These are phyloP conservation scores for Teratosphaeria destructans DNA, from an alignment of 2,329 filamentous ascomycete species.

Conservation along the genomic window DNA sequence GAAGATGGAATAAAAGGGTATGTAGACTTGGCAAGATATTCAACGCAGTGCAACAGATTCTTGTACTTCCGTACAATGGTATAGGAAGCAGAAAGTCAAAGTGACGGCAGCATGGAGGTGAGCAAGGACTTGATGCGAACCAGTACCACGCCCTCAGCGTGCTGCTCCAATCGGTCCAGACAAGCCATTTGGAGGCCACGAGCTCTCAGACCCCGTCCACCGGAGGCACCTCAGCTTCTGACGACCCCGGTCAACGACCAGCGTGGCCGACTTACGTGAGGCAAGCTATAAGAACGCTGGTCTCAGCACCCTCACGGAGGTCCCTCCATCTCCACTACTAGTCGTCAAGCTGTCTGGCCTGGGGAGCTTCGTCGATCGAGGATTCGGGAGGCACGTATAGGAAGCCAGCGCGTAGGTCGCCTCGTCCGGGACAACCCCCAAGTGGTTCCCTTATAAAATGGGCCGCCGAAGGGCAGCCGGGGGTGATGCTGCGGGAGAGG, in stretches of 20 bases:
- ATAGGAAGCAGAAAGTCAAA: neutral
- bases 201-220: neutral
- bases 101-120: neutral
- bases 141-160: neutral
- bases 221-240: slow-evolving; percentile 5
- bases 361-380: slow-evolving; percentile 1
- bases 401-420: slow-evolving; percentile 2
- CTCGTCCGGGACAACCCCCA: neutral
- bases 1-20: neutral
- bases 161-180: neutral
- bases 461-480: neutral
- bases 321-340: neutral
- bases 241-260: slow-evolving; percentile 1
- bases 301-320: slow-evolving; percentile 5
- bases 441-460: neutral
- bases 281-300: slow-evolving; percentile 10
- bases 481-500: slow-evolving; percentile 5
- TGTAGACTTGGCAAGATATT: neutral
- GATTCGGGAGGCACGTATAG: slow-evolving; percentile 5
- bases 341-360: neutral
- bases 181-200: slow-evolving; percentile 9
- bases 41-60: neutral
- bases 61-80: neutral
- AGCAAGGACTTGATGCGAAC: neutral
- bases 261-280: slow-evolving; percentile 11